Percentiles rank a stretch among this genome's conserved stretches.
phyloP scores from a whole-genome alignment of 2,329 filamentous ascomycete genomes.

The Pseudonectria buxi region DNA sequence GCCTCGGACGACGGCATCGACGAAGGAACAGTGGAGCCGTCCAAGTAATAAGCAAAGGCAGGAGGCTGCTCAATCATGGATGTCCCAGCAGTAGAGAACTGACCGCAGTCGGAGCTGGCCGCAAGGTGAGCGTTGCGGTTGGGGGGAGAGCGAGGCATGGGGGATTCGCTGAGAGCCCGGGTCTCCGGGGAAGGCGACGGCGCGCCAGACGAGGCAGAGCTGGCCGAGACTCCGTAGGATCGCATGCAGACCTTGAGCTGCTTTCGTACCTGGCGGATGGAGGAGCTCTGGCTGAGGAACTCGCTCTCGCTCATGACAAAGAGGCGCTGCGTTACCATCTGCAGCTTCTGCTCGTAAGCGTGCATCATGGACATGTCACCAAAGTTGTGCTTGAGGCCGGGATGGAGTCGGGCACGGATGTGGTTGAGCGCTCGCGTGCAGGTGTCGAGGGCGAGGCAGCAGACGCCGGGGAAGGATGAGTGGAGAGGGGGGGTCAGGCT shows the following conservation, averaged over 20 bases:
- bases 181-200: constrained; percentile 11
- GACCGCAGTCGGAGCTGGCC: constrained; percentile 7
- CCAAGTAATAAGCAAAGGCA: constrained; percentile 12
- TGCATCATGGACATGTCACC: constrained; percentile 14
- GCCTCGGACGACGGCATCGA: constrained; percentile 17
- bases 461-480: constrained; percentile 20
- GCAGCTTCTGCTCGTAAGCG: constrained; percentile 19
- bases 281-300: constrained; percentile 19
- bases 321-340: constrained; percentile 18
- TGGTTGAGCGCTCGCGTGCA: constrained; percentile 24
- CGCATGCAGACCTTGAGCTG: constrained; percentile 22
- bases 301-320: constrained; percentile 23
- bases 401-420: constrained; percentile 15
- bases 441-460: constrained; percentile 25
- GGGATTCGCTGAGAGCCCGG: constrained; percentile 13
- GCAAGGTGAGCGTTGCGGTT: constrained; percentile 1
- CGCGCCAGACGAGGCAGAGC: constrained; percentile 13
- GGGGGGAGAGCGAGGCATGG: constrained; percentile 1
- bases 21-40: constrained; percentile 14
- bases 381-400: constrained; percentile 10
- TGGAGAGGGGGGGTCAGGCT: constrained; percentile 13
- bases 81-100: constrained; percentile 9
- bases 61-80: constrained; percentile 6
- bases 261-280: constrained; percentile 20
- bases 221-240: constrained; percentile 10